Evolutionary conservation across 371 early-diverging fungal species (phyloP).

Genomic region (Haplosporangium sp.): DNA sequence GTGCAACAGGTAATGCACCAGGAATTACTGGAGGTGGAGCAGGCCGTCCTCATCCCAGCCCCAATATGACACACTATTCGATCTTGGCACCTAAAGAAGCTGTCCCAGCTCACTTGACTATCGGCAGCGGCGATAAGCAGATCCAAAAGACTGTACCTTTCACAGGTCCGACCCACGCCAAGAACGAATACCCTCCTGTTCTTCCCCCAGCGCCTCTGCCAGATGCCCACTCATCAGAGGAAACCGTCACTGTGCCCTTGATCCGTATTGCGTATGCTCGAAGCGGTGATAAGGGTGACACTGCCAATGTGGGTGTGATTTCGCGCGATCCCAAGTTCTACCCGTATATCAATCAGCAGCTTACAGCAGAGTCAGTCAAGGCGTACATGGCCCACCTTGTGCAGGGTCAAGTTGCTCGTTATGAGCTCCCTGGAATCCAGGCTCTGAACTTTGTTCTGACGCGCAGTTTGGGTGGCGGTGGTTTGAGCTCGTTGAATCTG

Average conservation of each 20-base stretch:
- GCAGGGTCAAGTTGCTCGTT: conserved; percentile 71
- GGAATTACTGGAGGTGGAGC: conserved; percentile 76
- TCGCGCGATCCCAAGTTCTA: conserved; percentile 70
- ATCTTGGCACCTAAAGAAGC: conserved; percentile 66
- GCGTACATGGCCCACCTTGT: conserved; percentile 74
- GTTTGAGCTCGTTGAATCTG: conserved; percentile 71
- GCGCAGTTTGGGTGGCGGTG: conserved; percentile 76
- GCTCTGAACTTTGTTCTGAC: conserved; percentile 82
- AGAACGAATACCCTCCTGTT: conserved; percentile 54
- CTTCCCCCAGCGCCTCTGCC: conserved; percentile 33
- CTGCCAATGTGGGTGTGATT: conserved; percentile 78
- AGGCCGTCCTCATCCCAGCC: conserved; percentile 74
- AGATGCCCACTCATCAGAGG: conserved; percentile 29
- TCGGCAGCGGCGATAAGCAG: conserved; percentile 55
- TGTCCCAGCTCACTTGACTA: conserved; percentile 58
- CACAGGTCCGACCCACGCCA: conserved; percentile 34
- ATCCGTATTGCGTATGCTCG: conserved; percentile 76
- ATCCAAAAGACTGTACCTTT: conserved; percentile 32
- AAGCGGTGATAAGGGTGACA: conserved; percentile 84
- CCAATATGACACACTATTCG: conserved; percentile 77
- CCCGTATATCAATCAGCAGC: conserved; percentile 57
- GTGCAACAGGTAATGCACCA: conserved; percentile 82
- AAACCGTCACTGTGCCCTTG: conserved; percentile 60
- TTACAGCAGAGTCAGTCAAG: conserved; percentile 63
- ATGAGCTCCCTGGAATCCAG: conserved; percentile 71